These are phyloP conservation scores for Metarhizium humberi DNA, from an alignment of 2,329 filamentous ascomycete species.

Conservation along the genomic window DNA sequence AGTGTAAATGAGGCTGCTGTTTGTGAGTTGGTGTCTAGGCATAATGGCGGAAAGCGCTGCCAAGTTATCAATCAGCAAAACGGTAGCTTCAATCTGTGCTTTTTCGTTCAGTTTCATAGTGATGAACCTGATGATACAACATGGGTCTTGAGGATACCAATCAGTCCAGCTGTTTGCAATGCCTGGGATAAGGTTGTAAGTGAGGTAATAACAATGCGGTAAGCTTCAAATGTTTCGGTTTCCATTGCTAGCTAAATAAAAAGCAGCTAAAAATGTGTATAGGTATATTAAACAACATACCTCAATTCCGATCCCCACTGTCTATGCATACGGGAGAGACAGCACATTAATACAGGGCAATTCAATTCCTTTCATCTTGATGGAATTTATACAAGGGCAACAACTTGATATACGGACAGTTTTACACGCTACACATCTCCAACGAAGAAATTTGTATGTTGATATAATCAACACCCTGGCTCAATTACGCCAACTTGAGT, in stretches of 20 bases:
- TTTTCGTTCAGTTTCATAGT: slow-evolving; percentile 11
- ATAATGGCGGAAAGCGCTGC: slow-evolving; percentile 11
- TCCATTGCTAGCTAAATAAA: background rate
- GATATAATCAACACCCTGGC: slow-evolving; percentile 16
- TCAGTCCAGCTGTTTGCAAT: background rate
- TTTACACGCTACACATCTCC: slow-evolving; percentile 2
- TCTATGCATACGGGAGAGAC: slow-evolving; percentile 11
- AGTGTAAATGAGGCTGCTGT: slow-evolving; percentile 11
- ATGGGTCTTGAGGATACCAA: slow-evolving; percentile 2
- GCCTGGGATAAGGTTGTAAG: background rate
- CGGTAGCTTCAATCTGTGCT: slow-evolving; percentile 16
- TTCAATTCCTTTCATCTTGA: background rate
- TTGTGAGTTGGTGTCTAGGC: slow-evolving; percentile 13
- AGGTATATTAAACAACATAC: slow-evolving; percentile 14
- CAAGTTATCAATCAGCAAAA: slow-evolving; percentile 9
- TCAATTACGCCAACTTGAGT: slow-evolving; percentile 14
- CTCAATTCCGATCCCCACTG: slow-evolving; percentile 12
- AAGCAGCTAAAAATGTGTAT: slow-evolving; percentile 6
- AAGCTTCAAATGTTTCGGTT: background rate
- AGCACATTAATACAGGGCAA: slow-evolving; percentile 1
- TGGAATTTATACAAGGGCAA: slow-evolving; percentile 1
- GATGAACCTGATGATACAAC: background rate
- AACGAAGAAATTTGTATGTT: slow-evolving; percentile 11
- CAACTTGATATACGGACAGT: slow-evolving; percentile 11
- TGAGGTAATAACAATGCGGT: slow-evolving; percentile 1